A percentile compares a stretch with the other conserved stretches of the same genome.
These are phyloP conservation scores for Penicillium mononematosum DNA, from an alignment of 495 filamentous ascomycete genomes.

Conservation along the genomic window DNA sequence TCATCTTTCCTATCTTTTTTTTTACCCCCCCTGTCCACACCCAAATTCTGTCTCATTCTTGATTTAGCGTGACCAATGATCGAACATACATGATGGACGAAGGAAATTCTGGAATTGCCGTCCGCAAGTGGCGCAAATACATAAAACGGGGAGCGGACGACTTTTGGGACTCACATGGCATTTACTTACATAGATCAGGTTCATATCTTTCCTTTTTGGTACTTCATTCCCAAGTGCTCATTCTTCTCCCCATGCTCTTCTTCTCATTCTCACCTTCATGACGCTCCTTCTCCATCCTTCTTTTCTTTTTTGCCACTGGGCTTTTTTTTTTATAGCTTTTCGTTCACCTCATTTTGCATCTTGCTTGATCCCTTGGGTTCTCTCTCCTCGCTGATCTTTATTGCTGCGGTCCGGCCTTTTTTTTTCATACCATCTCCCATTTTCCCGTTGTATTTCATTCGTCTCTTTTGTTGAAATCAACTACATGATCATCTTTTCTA, in stretches of 20 bases:
- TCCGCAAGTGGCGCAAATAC: conserved; percentile 46
- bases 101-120: conserved; percentile 40
- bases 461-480: conserved; percentile 40
- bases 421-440: conserved; percentile 40
- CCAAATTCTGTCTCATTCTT: conserved; percentile 40
- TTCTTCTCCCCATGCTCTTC: conserved; percentile 14
- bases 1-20: conserved; percentile 12
- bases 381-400: conserved; percentile 26
- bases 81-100: conserved; percentile 51
- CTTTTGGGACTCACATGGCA: conserved; percentile 49
- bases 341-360: conserved; percentile 21
- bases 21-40: conserved; percentile 23
- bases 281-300: conserved; percentile 24
- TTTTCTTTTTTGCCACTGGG: conserved; percentile 13
- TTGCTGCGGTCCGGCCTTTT: conserved; percentile 29
- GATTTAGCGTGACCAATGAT: conserved; percentile 53
- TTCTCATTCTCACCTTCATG: conserved; percentile 15
- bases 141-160: conserved; percentile 48
- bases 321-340: conserved; percentile 21
- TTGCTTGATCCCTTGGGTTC: conserved; percentile 21
- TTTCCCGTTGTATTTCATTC: conserved; percentile 38
- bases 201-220: conserved; percentile 38
- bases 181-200: conserved; percentile 47
- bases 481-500: conserved; percentile 38
- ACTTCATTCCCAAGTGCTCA: conserved; percentile 15